Conservation (phyloP, 805 yeast genomes). For the Komagataella pastoris region DNA sequence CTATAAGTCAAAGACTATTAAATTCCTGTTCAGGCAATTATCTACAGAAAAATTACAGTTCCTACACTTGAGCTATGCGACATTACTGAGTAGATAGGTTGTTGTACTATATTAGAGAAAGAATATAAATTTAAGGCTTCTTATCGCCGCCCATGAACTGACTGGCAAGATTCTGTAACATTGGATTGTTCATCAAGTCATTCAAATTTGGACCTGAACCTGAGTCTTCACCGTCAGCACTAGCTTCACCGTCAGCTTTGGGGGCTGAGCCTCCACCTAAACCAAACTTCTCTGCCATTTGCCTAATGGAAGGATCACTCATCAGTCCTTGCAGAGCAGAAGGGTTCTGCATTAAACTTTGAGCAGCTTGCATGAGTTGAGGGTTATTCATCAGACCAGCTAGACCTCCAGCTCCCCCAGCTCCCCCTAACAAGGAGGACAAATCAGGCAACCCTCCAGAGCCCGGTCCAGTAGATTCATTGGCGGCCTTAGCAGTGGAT, state of each 20-base stretch:
- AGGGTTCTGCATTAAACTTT: slow-evolving; percentile 79
- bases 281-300: slow-evolving; percentile 72
- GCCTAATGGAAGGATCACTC: slow-evolving; percentile 68
- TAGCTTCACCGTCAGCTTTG: slow-evolving; percentile 6
- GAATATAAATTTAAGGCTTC: slow-evolving; percentile 6
- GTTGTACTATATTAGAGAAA: background rate
- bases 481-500: slow-evolving; percentile 12
- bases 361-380: slow-evolving; percentile 83
- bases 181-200: slow-evolving; percentile 73
- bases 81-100: slow-evolving; percentile 7
- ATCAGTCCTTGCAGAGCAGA: slow-evolving; percentile 57
- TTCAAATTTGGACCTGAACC: slow-evolving; percentile 37
- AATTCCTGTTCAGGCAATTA: slow-evolving; percentile 21
- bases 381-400: slow-evolving; percentile 76
- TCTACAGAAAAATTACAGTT: slow-evolving; percentile 15
- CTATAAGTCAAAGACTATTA: slow-evolving; percentile 30
- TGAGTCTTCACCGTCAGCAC: slow-evolving; percentile 10
- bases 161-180: slow-evolving; percentile 56
- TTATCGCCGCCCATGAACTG: slow-evolving; percentile 48
- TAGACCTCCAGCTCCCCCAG: slow-evolving; percentile 63
- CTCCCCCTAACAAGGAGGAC: slow-evolving; percentile 40
- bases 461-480: slow-evolving; percentile 16
- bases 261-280: slow-evolving; percentile 40
- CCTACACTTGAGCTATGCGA: slow-evolving; percentile 8
- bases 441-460: slow-evolving; percentile 66